Conservation (phyloP, 2,329 filamentous ascomycete genomes). For the Verticillium nubilum region DNA sequence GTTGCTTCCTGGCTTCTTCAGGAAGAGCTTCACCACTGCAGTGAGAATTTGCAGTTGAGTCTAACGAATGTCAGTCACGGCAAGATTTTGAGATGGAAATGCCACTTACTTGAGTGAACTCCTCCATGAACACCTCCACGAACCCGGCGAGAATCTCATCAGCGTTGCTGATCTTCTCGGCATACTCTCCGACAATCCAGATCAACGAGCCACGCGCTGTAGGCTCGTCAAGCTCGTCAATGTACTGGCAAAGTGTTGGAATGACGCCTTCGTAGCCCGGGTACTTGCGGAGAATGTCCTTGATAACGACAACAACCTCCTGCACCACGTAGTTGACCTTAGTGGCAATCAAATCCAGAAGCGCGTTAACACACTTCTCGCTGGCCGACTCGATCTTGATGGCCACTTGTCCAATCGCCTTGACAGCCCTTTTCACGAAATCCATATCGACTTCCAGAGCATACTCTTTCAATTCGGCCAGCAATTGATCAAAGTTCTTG, state of each 20-base stretch:
- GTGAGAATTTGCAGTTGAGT: conserved; percentile 98
- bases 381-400: conserved; percentile 97
- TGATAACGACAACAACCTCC: conserved; percentile 97
- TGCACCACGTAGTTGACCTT: conserved; percentile 99
- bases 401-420: conserved; percentile 93
- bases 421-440: conserved; percentile 89
- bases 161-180: conserved; percentile 98
- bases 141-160: conserved; percentile 88
- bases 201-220: conserved; percentile 86
- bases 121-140: conserved; percentile 90
- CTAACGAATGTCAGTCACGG: conserved; percentile 35
- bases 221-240: conserved; percentile 94
- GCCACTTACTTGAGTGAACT: conserved; percentile 77
- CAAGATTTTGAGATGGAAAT: neutral
- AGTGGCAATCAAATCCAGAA: conserved; percentile 90
- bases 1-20: conserved; percentile 91
- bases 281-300: conserved; percentile 96
- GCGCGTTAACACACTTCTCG: conserved; percentile 90
- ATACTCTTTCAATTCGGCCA: conserved; percentile 95
- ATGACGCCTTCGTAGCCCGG: conserved; percentile 98
- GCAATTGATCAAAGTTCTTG: conserved; percentile 88
- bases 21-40: conserved; percentile 92
- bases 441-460: conserved; percentile 99
- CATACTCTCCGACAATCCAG: conserved; percentile 99
- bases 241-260: conserved; percentile 90